A percentile compares a stretch with the other conserved stretches of the same genome.
These are phyloP conservation scores for Paramecium caudatum DNA, from an alignment of 73 alveolate species.

Conservation along the genomic window DNA sequence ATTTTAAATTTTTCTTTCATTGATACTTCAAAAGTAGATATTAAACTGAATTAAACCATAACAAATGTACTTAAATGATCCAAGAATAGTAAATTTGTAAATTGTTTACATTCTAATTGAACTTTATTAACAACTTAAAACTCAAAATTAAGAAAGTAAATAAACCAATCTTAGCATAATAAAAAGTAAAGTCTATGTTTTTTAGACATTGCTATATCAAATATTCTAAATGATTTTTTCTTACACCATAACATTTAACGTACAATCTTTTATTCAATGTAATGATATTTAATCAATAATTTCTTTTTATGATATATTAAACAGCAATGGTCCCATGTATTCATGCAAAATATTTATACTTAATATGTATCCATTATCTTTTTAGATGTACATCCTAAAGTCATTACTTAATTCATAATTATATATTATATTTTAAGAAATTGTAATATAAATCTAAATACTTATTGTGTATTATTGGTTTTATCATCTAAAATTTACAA, in stretches of 20 bases:
- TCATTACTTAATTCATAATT: slow-evolving; percentile 45
- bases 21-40: neutral
- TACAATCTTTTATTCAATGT: neutral
- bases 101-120: slow-evolving; percentile 43
- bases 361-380: slow-evolving; percentile 18
- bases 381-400: neutral
- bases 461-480: too few species aligned
- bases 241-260: slow-evolving; percentile 29
- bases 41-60: neutral
- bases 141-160: slow-evolving; percentile 19
- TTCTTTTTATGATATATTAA: slow-evolving; percentile 20
- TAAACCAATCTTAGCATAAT: slow-evolving; percentile 49
- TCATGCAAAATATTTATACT: neutral
- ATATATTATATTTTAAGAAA: too few species aligned
- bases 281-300: neutral
- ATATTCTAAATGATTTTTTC: slow-evolving; percentile 50
- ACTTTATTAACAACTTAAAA: slow-evolving; percentile 9
- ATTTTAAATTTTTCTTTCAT: slow-evolving; percentile 2
- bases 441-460: too few species aligned
- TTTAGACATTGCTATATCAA: slow-evolving; percentile 36
- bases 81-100: neutral
- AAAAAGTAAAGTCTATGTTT: neutral
- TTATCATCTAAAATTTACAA: too few species aligned
- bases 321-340: slow-evolving; percentile 47
- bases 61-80: slow-evolving; percentile 30